Evolutionary conservation across 2,329 filamentous ascomycete genomes (phyloP).

Genomic region (Pseudogymnoascus sp.): DNA sequence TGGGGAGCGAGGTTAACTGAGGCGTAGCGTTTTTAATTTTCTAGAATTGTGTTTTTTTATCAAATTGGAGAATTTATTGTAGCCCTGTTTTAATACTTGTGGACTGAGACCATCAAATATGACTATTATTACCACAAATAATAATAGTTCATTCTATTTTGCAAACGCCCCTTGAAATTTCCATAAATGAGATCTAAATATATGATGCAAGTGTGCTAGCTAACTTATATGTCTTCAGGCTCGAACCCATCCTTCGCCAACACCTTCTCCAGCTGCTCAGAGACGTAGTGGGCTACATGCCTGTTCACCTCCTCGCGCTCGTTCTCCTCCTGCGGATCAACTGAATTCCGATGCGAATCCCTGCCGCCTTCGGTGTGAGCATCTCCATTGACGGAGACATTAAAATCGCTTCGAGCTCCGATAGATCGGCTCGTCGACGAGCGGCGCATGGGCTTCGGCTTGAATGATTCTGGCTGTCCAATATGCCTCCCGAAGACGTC

Average conservation of each 20-base stretch:
- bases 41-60: not conserved
- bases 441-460: slow-evolving; percentile 52
- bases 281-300: slow-evolving; percentile 75
- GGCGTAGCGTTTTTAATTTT: not conserved
- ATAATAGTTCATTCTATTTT: not conserved
- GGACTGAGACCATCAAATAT: not conserved
- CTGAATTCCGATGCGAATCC: slow-evolving; percentile 32
- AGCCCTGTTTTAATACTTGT: not conserved
- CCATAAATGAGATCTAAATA: not conserved
- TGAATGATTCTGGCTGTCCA: slow-evolving; percentile 29
- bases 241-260: slow-evolving; percentile 40
- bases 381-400: slow-evolving; percentile 41
- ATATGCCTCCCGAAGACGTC: slow-evolving; percentile 66
- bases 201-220: not conserved
- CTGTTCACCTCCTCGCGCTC: slow-evolving; percentile 52
- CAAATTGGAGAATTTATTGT: not conserved
- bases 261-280: slow-evolving; percentile 70
- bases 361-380: slow-evolving; percentile 36
- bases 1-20: not conserved
- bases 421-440: slow-evolving; percentile 81
- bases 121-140: not conserved
- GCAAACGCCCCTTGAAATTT: not conserved
- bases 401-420: slow-evolving; percentile 74
- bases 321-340: slow-evolving; percentile 46
- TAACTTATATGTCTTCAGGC: not conserved